Conservation (phyloP, 177 flowering plant species). For the Vitis hybrid region DNA sequence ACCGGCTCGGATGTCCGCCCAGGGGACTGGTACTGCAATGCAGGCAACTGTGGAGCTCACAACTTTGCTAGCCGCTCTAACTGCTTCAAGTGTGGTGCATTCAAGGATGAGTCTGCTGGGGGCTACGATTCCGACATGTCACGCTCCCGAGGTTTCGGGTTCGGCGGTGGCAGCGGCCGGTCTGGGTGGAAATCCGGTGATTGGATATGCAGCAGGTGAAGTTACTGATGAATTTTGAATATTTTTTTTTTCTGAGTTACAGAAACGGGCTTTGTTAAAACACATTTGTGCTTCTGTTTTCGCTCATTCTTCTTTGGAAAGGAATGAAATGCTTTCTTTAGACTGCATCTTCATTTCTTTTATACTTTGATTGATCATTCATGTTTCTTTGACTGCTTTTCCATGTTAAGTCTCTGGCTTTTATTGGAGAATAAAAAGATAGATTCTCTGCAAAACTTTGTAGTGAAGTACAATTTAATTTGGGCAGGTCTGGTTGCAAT, state of each 20-base stretch:
- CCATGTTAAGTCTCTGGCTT: neutral
- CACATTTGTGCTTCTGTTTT: neutral
- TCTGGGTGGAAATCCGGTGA: slow-evolving; percentile 96
- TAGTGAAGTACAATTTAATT: neutral
- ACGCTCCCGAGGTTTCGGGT: slow-evolving; percentile 44
- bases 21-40: slow-evolving; percentile 83
- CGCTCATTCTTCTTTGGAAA: neutral
- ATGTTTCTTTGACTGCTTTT: slow-evolving; percentile 15
- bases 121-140: slow-evolving; percentile 31
- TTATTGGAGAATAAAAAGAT: neutral
- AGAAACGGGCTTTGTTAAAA: too few relatives aligned
- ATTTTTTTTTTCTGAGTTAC: too few relatives aligned
- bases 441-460: too few relatives aligned
- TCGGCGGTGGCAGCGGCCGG: slow-evolving; percentile 31
- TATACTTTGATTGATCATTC: neutral
- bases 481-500: slow-evolving; percentile 77
- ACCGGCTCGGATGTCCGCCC: slow-evolving; percentile 77
- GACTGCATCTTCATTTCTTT: neutral
- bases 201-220: slow-evolving; percentile 87
- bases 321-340: neutral
- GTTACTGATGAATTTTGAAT: too few relatives aligned
- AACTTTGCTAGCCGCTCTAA: slow-evolving; percentile 91
- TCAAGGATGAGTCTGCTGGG: too few relatives aligned
- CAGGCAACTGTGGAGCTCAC: slow-evolving; percentile 70
- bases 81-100: slow-evolving; percentile 41